Evolutionary conservation across 768 basidiomycete genomes (phyloP).

Genomic region (Tricholoma sp.): DNA sequence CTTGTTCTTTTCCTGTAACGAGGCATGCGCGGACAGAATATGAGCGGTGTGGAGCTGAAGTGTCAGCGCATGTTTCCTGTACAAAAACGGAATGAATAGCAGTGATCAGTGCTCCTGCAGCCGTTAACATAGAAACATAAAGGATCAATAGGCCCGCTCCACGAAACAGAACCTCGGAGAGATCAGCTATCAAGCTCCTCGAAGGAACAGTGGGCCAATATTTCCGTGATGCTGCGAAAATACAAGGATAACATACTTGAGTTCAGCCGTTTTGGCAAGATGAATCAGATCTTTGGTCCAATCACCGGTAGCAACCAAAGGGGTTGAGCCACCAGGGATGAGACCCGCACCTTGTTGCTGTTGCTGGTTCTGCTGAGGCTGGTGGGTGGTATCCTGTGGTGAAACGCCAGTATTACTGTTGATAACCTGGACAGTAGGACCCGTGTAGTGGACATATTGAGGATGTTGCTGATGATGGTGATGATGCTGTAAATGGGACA

Average conservation of each 20-base stretch:
- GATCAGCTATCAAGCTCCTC: background rate
- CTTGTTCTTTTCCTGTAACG: constrained; percentile 72
- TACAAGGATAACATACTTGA: constrained; percentile 59
- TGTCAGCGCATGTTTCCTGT: constrained; percentile 78
- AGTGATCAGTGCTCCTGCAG: constrained; percentile 5
- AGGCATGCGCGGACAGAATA: constrained; percentile 77
- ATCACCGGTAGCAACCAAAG: constrained; percentile 76
- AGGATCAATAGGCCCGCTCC: background rate
- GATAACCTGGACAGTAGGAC: constrained; percentile 19
- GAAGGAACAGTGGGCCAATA: background rate
- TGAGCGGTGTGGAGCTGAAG: constrained; percentile 85
- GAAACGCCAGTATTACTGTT: constrained; percentile 17
- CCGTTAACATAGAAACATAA: background rate
- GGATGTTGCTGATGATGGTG: constrained; percentile 24
- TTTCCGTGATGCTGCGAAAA: background rate
- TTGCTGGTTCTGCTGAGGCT: constrained; percentile 18
- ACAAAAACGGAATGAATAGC: background rate
- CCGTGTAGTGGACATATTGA: constrained; percentile 35
- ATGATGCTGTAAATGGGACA: constrained; percentile 40
- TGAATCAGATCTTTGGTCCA: constrained; percentile 87
- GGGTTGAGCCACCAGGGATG: constrained; percentile 24
- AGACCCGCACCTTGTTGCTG: constrained; percentile 19
- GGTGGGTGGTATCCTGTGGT: constrained; percentile 24
- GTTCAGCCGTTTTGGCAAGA: constrained; percentile 80
- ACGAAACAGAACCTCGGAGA: background rate